These are phyloP conservation scores for Purshia tridentata DNA, from an alignment of 306 rosid genomes.

Conservation along the genomic window DNA sequence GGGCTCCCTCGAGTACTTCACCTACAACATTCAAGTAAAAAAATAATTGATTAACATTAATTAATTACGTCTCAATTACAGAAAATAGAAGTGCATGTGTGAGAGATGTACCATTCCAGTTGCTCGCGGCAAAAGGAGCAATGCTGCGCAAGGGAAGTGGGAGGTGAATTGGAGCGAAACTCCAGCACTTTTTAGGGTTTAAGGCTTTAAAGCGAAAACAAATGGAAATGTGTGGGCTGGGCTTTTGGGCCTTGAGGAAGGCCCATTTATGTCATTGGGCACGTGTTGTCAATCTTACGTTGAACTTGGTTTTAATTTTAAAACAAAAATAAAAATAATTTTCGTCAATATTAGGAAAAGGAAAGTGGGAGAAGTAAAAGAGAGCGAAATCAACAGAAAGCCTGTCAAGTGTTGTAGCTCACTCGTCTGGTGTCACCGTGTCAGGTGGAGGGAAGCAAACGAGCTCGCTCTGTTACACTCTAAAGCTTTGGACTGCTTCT, in stretches of 20 bases:
- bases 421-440: constrained; percentile 7
- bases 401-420: neutral
- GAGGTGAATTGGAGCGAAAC: constrained; percentile 11
- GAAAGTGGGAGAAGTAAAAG: neutral
- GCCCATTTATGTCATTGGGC: neutral
- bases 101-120: neutral
- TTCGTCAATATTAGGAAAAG: neutral
- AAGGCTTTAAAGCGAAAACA: neutral
- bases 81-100: neutral
- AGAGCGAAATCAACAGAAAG: constrained; percentile 4
- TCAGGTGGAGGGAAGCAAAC: constrained; percentile 21
- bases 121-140: constrained; percentile 7
- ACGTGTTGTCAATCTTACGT: neutral
- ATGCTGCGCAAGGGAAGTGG: neutral
- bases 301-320: neutral
- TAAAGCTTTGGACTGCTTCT: constrained; percentile 10
- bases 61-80: neutral
- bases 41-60: neutral
- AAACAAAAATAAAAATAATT: neutral
- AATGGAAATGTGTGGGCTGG: neutral
- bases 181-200: neutral
- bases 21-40: constrained; percentile 34
- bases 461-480: neutral
- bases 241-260: neutral
- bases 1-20: constrained; percentile 90